Evolutionary conservation across 257 asterid species (phyloP), one percentile per base, ranked within the genome.

Genomic region (Fraxinus pennsylvanica): DNA sequence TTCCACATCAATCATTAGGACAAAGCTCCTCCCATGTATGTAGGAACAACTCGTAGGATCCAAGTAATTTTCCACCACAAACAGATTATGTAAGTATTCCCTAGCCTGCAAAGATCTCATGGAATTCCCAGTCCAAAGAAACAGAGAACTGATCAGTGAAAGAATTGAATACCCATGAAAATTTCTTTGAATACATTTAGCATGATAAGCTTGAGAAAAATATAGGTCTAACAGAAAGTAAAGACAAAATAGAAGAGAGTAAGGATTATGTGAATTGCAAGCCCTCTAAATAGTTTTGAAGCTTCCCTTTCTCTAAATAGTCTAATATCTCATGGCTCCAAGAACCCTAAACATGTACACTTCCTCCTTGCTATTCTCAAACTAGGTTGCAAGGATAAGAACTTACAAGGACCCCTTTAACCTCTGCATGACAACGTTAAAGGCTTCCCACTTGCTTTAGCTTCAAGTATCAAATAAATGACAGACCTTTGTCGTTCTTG

Each of bases 401-500:
- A 22, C 15, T 29, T 22, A 21, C 25, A 19, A 57, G 5, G 25
- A 57, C 66, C 66, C 8, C n/a, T n/a, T 57, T 57, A 57, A 47
- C 21, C 12, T 19, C 25, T 7, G 12, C 12, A n/a, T n/a, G 29
- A 57, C 3, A 35, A 12, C 36, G 15, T 54, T 39, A 14, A 57
- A 17, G 65, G 47, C 67, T 65, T 45, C 19, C 63, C 29, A 73
- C 63, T 66, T 41, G 27, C 52, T 38, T 78, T 22, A 35, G 67
- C 67, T 59, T 57, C 43, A 73, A 65, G 41, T 30, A 39, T 59
- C 35, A 72, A 72, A 75, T 69, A 15, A 59, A 22, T 19, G 21
- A 27, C 30, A 66, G 19, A 29, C 13, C 43, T 61, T 22, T 61
- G 15, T 22, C 1, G 17, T 61, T 29, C 32, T 61, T 9, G 32